phyloP scores from a whole-genome alignment of 2,329 filamentous ascomycete genomes.

The Cladorrhinum sp. region DNA sequence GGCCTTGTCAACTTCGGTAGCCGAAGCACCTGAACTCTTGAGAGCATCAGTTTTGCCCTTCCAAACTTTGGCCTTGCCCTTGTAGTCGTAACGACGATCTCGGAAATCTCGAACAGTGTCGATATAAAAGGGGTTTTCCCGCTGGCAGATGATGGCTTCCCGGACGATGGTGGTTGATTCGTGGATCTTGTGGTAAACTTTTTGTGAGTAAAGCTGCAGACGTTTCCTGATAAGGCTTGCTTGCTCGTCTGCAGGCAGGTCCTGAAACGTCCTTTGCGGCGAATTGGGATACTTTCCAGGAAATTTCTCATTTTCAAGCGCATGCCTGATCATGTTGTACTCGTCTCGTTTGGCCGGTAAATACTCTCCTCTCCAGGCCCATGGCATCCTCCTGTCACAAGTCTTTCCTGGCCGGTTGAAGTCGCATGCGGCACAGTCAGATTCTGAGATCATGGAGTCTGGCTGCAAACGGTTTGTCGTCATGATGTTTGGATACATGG shows the following conservation, averaged over 20 bases:
- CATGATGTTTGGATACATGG: constrained; percentile 99
- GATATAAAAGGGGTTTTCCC: constrained; percentile 98
- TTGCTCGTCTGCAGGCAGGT: constrained; percentile 79
- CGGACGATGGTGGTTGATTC: constrained; percentile 88
- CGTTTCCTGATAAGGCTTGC: constrained; percentile 77
- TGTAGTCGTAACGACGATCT: constrained; percentile 97
- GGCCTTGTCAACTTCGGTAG: constrained; percentile 79
- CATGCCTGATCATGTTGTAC: constrained; percentile 97
- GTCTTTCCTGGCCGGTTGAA: constrained; percentile 98
- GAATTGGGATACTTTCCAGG: constrained; percentile 73
- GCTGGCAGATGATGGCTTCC: constrained; percentile 96
- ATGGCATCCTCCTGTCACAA: constrained; percentile 89
- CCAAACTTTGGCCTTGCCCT: constrained; percentile 97
- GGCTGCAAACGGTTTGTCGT: constrained; percentile 96
- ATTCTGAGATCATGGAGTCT: constrained; percentile 97
- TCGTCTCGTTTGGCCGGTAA: constrained; percentile 93
- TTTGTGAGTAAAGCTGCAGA: constrained; percentile 89
- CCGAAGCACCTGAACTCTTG: constrained; percentile 74
- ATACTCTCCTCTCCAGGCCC: constrained; percentile 98
- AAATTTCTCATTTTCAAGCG: constrained; percentile 88
- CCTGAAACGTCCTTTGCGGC: constrained; percentile 71
- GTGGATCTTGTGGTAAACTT: constrained; percentile 99
- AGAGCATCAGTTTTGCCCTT: constrained; percentile 91
- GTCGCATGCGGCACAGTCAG: constrained; percentile 94
- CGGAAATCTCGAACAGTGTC: constrained; percentile 94